Percentiles rank a stretch among this genome's conserved stretches.
Conservation (phyloP, 441 rosid genomes). For the Melastoma candidum region DNA sequence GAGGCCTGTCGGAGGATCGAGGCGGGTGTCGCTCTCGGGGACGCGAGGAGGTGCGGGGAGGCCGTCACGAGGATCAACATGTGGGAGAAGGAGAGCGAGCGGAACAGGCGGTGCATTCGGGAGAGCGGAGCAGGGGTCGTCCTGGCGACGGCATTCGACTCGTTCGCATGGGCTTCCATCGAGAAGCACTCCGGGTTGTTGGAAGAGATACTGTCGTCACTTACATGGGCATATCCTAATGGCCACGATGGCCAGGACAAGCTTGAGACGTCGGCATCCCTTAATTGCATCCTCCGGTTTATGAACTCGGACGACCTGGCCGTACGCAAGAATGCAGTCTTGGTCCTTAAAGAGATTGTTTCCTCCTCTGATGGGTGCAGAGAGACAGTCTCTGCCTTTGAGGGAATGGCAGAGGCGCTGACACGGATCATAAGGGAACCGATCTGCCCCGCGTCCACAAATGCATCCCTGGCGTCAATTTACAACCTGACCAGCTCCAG, state of each 20-base stretch:
- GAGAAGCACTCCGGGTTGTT: slow-evolving; percentile 6
- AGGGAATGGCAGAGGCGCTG: slow-evolving; percentile 8
- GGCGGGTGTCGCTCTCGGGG: slow-evolving; percentile 1
- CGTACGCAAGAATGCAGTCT: slow-evolving; percentile 7
- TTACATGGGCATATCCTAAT: slow-evolving; percentile 2
- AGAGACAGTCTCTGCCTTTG: background rate
- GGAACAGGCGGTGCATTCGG: slow-evolving; percentile 9
- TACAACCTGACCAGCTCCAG: slow-evolving; percentile 1
- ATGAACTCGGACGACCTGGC: slow-evolving; percentile 10
- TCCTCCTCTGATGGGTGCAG: background rate
- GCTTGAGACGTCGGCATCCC: slow-evolving; percentile 8
- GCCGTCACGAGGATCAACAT: background rate
- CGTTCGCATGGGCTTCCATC: slow-evolving; percentile 6
- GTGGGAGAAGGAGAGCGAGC: slow-evolving; percentile 11
- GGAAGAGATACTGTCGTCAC: slow-evolving; percentile 5
- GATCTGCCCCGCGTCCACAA: slow-evolving; percentile 7
- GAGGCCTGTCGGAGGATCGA: slow-evolving; percentile 7
- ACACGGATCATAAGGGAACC: slow-evolving; percentile 7
- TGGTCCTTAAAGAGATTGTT: slow-evolving; percentile 7
- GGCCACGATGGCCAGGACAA: slow-evolving; percentile 3
- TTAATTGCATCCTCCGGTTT: slow-evolving; percentile 7
- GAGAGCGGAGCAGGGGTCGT: slow-evolving; percentile 4
- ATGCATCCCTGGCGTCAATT: slow-evolving; percentile 5
- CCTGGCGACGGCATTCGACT: slow-evolving; percentile 8
- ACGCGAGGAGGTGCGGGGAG: slow-evolving; percentile 9